A percentile compares a stretch with the other conserved stretches of the same genome.
phyloP scores from a whole-genome alignment of 2,329 filamentous ascomycete species.

The Phialocephala subalpina region DNA sequence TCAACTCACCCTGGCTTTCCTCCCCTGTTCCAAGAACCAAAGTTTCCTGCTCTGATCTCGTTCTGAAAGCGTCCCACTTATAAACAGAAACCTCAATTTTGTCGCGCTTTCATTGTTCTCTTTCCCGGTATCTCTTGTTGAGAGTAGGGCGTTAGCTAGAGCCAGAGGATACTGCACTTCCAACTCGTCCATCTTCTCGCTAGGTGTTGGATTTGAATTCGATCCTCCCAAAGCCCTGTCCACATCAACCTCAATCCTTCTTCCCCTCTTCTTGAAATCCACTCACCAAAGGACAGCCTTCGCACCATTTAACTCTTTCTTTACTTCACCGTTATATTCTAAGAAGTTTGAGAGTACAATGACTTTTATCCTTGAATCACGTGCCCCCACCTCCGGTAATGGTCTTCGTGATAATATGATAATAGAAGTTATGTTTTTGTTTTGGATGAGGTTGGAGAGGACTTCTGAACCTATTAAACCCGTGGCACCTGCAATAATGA shows the following conservation, averaged over 20 bases:
- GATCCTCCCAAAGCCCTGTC: conserved; percentile 17
- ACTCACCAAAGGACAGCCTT: neutral
- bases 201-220: conserved; percentile 14
- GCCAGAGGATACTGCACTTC: conserved; percentile 23
- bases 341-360: conserved; percentile 20
- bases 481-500: conserved; percentile 63
- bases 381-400: conserved; percentile 50
- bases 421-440: conserved; percentile 58
- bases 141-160: conserved; percentile 14
- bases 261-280: neutral
- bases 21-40: conserved; percentile 50
- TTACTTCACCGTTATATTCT: neutral
- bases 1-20: conserved; percentile 33
- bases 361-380: conserved; percentile 55
- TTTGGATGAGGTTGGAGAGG: conserved; percentile 57
- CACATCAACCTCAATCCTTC: neutral
- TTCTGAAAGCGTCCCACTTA: conserved; percentile 48
- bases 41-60: conserved; percentile 48
- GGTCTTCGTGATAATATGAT: conserved; percentile 58
- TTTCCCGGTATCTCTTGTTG: neutral
- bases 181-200: conserved; percentile 40
- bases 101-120: conserved; percentile 18
- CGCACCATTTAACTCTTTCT: neutral
- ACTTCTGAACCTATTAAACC: conserved; percentile 63
- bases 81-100: conserved; percentile 50